Percentiles rank a stretch among this genome's conserved stretches.
phyloP scores from a whole-genome alignment of 2,329 filamentous ascomycete species.

The Lecanicillium sp. region DNA sequence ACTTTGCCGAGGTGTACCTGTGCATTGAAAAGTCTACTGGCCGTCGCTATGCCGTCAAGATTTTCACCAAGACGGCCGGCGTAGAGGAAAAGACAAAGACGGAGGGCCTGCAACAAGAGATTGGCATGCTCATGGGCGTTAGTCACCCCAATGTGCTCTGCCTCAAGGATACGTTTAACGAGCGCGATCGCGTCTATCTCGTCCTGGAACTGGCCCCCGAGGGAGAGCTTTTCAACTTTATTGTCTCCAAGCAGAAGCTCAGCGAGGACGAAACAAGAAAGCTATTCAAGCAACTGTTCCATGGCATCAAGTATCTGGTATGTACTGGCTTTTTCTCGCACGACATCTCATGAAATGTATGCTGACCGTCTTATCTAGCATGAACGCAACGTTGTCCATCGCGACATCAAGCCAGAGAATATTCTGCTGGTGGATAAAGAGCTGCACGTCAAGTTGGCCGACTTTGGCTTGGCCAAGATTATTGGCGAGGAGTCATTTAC shows the following conservation, averaged over 20 bases:
- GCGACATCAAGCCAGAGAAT: conserved; percentile 97
- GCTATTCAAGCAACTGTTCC: conserved; percentile 84
- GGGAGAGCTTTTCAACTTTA: conserved; percentile 93
- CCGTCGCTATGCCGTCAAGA: conserved; percentile 82
- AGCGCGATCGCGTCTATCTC: conserved; percentile 82
- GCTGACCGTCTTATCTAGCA: conserved; percentile 52
- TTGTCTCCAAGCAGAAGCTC: conserved; percentile 84
- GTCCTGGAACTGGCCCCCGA: conserved; percentile 85
- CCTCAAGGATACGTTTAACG: conserved; percentile 91
- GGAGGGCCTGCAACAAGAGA: conserved; percentile 87
- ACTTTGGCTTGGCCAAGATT: conserved; percentile 96
- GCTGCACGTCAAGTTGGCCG: conserved; percentile 81
- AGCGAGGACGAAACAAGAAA: conserved; percentile 77
- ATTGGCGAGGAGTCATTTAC: conserved; percentile 98
- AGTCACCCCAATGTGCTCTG: conserved; percentile 90
- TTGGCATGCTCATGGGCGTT: conserved; percentile 94
- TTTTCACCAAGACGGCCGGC: conserved; percentile 81
- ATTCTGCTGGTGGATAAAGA: conserved; percentile 83
- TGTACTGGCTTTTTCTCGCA: conserved; percentile 22
- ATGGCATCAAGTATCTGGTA: conserved; percentile 92
- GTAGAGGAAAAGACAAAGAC: conserved; percentile 76
- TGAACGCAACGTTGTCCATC: conserved; percentile 92
- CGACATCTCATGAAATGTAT: neutral
- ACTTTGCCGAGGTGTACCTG: conserved; percentile 89
- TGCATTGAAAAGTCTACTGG: conserved; percentile 83